These are phyloP conservation scores for Cubamyces sp. DNA, from an alignment of 768 basidiomycete species.

Conservation along the genomic window DNA sequence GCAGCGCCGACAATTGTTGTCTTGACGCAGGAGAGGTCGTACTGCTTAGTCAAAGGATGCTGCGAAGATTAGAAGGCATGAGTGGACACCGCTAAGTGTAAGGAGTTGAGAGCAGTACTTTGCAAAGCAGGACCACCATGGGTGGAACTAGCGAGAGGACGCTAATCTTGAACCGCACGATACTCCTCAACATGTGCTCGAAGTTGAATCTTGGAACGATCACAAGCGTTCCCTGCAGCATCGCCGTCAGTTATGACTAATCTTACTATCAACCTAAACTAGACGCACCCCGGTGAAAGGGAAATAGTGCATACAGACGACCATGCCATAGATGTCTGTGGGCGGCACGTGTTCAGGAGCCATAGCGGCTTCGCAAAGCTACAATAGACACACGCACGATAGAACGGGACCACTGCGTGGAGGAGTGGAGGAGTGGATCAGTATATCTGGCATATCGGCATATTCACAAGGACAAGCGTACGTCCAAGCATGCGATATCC, in stretches of 20 bases:
- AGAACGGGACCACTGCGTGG: conserved; percentile 25
- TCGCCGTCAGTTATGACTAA: not conserved
- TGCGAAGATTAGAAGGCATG: conserved; percentile 25
- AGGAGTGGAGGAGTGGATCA: not conserved
- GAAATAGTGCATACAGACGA: conserved; percentile 64
- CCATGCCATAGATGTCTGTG: conserved; percentile 69
- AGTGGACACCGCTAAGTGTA: not conserved
- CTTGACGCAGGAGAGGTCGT: conserved; percentile 50
- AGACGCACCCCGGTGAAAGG: conserved; percentile 57
- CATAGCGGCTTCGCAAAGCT: too few relatives aligned
- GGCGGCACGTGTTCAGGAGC: conserved; percentile 25
- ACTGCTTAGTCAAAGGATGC: conserved; percentile 56
- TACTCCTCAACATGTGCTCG: conserved; percentile 60
- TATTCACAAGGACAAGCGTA: conserved; percentile 31
- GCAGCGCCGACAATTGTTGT: conserved; percentile 60
- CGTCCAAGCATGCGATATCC: conserved; percentile 67
- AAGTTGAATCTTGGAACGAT: conserved; percentile 68
- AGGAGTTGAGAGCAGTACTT: conserved; percentile 7
- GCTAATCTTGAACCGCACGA: conserved; percentile 57
- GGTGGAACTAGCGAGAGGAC: conserved; percentile 64
- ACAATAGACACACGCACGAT: conserved; percentile 17
- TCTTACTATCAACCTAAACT: too few relatives aligned
- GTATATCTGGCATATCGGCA: not conserved
- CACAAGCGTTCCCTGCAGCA: conserved; percentile 51
- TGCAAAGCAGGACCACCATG: conserved; percentile 56